Evolutionary conservation across 106 monocot species (phyloP), one percentile per base, ranked within the genome.

Genomic region (Dendrobium huoshanense): DNA sequence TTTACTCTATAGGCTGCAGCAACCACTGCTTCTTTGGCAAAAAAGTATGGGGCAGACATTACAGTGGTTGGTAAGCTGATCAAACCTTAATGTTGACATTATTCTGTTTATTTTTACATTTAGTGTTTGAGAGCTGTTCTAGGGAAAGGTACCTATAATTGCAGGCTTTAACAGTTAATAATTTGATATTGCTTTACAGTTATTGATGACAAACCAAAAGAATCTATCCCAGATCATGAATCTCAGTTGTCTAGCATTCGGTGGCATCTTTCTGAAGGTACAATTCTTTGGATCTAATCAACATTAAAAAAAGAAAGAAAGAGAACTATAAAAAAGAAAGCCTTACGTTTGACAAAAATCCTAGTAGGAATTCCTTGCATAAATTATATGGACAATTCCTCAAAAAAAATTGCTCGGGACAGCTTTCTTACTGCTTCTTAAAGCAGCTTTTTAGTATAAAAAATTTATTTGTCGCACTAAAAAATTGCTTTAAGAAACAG

Each of bases 191-290:
- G 37, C 74, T 76, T 84, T 90, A 55, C 85, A 99, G 98, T 99
- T 80, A 99, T 99, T 59, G 92, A 93, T 75, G 98, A 95, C 41
- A 95, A 99, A 25, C 79, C 91, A 8, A 99, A 95, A 83, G 98
- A 99, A 22, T 89, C 92, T 0, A 88, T 93, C 58, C 95, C 95
- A 61, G 98, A 99, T 81, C 91, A 99, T 80, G 95, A 95, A 74
- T 80, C 89, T 25, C 92, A 89, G 54, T 29, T 95, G 37, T 88
- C 95, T 64, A 89, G 88, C 84, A 95, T 99, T 37, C 79, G 98
- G 81, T 95, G 95, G 95, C 98, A 99, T 72, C 91, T 99, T 61
- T 99, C 98, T 41, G 95, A 99, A 95, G 98, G 98, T 95, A 37
- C 37, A 37, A 37, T 37, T 37, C 37, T 37, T 37, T 74, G n/a